Evolutionary conservation across 768 basidiomycete genomes (phyloP).

Genomic region (Rubroboletus pulcherrimus): DNA sequence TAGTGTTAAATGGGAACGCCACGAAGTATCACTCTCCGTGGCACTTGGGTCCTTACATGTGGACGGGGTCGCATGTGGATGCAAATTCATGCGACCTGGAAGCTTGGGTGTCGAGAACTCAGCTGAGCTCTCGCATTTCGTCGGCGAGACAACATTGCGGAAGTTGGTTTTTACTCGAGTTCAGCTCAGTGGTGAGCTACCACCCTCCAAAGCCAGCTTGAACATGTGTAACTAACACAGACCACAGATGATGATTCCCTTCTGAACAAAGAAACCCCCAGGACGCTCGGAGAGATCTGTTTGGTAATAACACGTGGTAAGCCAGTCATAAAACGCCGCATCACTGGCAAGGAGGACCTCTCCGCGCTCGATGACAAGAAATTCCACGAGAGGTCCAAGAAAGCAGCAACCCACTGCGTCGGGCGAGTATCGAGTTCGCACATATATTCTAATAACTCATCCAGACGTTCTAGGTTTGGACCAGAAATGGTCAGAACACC

Average conservation of each 20-base stretch:
- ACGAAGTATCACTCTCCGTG: neutral
- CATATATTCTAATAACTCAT: neutral
- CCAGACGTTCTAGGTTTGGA: conserved; percentile 9
- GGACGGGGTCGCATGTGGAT: conserved; percentile 2
- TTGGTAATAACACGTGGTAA: conserved; percentile 5
- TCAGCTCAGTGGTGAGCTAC: conserved; percentile 16
- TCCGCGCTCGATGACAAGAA: neutral
- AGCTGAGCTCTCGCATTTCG: neutral
- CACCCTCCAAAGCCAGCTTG: neutral
- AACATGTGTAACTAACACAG: neutral
- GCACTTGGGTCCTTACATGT: neutral
- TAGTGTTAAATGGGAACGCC: conserved; percentile 11
- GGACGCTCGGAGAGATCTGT: conserved; percentile 15
- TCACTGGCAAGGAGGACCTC: accelerated
- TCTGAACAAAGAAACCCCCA: conserved; percentile 3
- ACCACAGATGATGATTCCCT: conserved; percentile 20
- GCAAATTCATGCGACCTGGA: accelerated
- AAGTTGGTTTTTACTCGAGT: conserved; percentile 17
- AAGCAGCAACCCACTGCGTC: conserved; percentile 18
- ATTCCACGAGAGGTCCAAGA: conserved; percentile 23
- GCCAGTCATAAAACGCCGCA: too few species aligned
- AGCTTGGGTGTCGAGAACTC: neutral
- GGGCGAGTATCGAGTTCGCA: conserved; percentile 5
- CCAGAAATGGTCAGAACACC: neutral
- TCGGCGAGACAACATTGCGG: neutral